A percentile compares a stretch with the other conserved stretches of the same genome.
phyloP scores from a whole-genome alignment of 1,284 basidiomycete genomes.

The Chondrostereum purpureum region DNA sequence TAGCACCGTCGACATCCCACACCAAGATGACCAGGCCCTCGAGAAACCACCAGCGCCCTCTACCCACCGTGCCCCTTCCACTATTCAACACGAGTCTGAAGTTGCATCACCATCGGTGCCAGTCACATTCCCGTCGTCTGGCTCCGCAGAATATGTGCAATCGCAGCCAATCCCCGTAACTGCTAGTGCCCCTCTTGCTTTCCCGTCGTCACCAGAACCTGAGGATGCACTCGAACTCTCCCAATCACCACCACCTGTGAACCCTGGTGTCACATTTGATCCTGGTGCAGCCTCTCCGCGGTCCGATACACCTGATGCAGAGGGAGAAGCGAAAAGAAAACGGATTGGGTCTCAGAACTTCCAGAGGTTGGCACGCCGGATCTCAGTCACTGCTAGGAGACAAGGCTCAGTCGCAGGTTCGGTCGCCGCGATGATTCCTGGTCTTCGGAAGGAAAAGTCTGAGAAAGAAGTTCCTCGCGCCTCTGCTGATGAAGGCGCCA shows the following conservation, averaged over 20 bases:
- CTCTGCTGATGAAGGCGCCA: conserved; percentile 29
- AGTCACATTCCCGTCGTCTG: conserved; percentile 1
- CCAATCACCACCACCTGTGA: conserved; percentile 11
- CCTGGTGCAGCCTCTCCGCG: conserved; percentile 36
- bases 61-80: background rate
- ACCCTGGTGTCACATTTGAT: conserved; percentile 46
- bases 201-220: conserved; percentile 33
- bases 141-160: conserved; percentile 3
- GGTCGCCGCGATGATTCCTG: conserved; percentile 41
- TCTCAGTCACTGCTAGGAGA: conserved; percentile 59
- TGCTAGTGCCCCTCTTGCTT: conserved; percentile 27
- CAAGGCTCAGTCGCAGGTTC: conserved; percentile 49
- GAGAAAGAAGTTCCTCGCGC: conserved; percentile 27
- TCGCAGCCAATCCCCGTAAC: background rate
- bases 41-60: background rate
- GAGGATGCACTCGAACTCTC: conserved; percentile 20
- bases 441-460: conserved; percentile 35
- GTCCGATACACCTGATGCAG: conserved; percentile 60
- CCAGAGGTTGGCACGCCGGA: conserved; percentile 66
- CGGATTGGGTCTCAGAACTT: conserved; percentile 79
- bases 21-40: background rate
- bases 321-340: conserved; percentile 67
- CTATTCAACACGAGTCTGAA: background rate
- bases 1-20: conserved; percentile 1
- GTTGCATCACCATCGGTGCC: background rate